These are phyloP conservation scores for Colletotrichum salicis DNA, from an alignment of 2,329 filamentous ascomycete species.

Conservation along the genomic window DNA sequence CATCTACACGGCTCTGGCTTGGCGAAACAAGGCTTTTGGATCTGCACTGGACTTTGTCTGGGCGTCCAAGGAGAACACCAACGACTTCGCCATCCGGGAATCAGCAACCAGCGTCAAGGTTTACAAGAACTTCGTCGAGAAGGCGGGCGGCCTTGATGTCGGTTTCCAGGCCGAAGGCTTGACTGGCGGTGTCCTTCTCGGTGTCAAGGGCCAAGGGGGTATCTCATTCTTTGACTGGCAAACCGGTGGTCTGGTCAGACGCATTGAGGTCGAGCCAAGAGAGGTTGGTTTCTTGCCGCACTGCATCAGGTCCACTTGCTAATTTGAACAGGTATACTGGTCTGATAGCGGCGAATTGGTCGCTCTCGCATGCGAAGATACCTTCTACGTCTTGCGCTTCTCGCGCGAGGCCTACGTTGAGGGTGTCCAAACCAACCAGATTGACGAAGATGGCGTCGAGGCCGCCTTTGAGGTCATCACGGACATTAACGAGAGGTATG, in stretches of 20 bases:
- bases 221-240: constrained; percentile 98
- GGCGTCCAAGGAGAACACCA: constrained; percentile 97
- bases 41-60: constrained; percentile 96
- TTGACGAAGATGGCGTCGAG: constrained; percentile 93
- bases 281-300: constrained; percentile 44
- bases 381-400: constrained; percentile 93
- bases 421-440: constrained; percentile 81
- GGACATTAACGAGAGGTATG: constrained; percentile 88
- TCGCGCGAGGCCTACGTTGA: constrained; percentile 89
- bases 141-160: constrained; percentile 87
- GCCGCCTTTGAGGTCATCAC: constrained; percentile 96
- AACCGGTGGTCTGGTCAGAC: constrained; percentile 85
- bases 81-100: constrained; percentile 97
- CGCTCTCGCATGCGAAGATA: constrained; percentile 91
- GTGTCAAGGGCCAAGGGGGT: constrained; percentile 93
- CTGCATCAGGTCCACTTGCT: not conserved
- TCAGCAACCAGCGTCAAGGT: constrained; percentile 94
- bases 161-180: constrained; percentile 95
- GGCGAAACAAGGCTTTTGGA: constrained; percentile 97
- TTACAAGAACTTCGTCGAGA: constrained; percentile 97
- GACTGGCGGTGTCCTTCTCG: constrained; percentile 87
- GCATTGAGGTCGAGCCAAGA: constrained; percentile 84
- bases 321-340: constrained; percentile 83
- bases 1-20: constrained; percentile 95
- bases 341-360: constrained; percentile 96